Evolutionary conservation across 1,139 yeast species (phyloP), one percentile per base, ranked within the genome.

Genomic region (Magnusiomyces tetraspermus): DNA sequence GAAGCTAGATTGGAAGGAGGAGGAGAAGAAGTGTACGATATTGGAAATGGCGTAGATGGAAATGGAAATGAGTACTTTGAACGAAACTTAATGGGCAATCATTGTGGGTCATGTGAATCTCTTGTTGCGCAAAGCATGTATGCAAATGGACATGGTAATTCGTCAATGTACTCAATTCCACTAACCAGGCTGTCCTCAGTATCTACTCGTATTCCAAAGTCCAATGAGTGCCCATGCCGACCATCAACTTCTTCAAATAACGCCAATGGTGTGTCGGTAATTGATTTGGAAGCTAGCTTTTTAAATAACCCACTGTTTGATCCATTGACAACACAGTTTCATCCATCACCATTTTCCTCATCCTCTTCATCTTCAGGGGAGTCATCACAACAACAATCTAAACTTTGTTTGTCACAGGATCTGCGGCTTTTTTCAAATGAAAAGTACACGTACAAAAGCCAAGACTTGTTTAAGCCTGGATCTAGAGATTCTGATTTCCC

Each of bases 401-500:
- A 10, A 6, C n/a, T 6, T 37, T 6, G 21, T 37, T 17, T 17
- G 6, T 37, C 41, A 37, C n/a, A 10, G 8, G 23, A 19, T 10
- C 21, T 22, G 11, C 11, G 8, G 15, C 6, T 26, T 21, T 8
- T 4, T 19, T 40, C 43, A 17, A 40, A 10, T 40, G 15, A 21
- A 19, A 10, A 40, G 23, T 10, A 36, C 5, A 10, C 10, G 10
- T 37, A 15, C n/a, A 37, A 37, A 17, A 22, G 21, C 26, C 43
- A 8, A 6, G 43, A 40, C 11, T 17, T 33, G 3, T 46, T 46
- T n/a, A 46, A 33, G 23, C 48, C 48, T 11, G 41, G 41, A 6
- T 33, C 48, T 15, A n/a, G 41, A 4, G 48, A 33, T 28, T 26
- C 47, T n/a, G 47, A 44, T 36, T 17, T 46, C 17, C 33, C 48